Evolutionary conservation across 768 basidiomycete genomes (phyloP).

Genomic region (Phallus indusiatus): DNA sequence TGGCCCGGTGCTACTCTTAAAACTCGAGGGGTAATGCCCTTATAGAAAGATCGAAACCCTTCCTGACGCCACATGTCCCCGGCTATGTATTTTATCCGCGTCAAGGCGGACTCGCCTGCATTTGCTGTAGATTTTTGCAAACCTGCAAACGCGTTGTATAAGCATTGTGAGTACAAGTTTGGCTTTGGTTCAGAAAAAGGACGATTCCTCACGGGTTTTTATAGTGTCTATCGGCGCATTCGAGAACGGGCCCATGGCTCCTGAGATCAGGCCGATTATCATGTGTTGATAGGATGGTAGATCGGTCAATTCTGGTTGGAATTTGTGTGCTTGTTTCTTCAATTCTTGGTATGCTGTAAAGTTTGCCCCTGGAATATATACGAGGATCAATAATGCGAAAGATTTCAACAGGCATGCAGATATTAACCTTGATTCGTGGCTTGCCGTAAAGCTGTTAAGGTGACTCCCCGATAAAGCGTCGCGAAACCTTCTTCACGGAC

Average conservation of each 20-base stretch:
- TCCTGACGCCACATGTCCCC: conserved; percentile 91
- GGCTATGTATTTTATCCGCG: conserved; percentile 73
- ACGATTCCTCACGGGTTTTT: conserved; percentile 67
- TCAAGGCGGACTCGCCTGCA: conserved; percentile 67
- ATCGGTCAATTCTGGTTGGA: conserved; percentile 70
- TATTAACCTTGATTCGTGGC: conserved; percentile 88
- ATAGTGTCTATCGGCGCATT: conserved; percentile 95
- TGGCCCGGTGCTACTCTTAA: conserved; percentile 94
- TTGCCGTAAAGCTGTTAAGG: conserved; percentile 87
- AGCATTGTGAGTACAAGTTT: conserved; percentile 3
- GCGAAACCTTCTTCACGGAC: conserved; percentile 81
- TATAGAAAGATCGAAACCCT: conserved; percentile 88
- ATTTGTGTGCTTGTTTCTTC: conserved; percentile 68
- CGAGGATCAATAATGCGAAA: neutral
- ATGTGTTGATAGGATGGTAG: conserved; percentile 95
- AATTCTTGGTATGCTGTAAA: conserved; percentile 98
- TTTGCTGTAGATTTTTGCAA: conserved; percentile 74
- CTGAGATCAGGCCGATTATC: conserved; percentile 88
- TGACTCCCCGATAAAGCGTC: conserved; percentile 87
- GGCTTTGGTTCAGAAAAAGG: neutral
- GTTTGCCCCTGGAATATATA: conserved; percentile 71
- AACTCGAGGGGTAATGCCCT: conserved; percentile 95
- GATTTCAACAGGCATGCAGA: neutral
- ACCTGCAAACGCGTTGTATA: conserved; percentile 32
- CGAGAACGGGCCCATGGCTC: conserved; percentile 97